Evolutionary conservation across 495 filamentous ascomycete genomes (phyloP).

Genomic region (Astrothelium macrocarpum): DNA sequence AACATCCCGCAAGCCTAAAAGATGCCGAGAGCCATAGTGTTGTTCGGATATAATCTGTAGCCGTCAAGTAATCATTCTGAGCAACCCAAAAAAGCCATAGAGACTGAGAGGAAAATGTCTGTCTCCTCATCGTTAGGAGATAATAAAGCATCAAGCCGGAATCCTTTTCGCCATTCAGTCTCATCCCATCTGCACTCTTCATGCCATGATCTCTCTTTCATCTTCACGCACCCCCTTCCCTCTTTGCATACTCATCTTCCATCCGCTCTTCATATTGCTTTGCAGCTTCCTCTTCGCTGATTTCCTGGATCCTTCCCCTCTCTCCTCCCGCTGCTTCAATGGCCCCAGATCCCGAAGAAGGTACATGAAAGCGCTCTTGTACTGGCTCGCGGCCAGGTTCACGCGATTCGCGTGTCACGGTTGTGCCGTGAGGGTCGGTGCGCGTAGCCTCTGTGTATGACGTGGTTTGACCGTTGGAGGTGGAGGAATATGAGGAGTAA

Average conservation of each 20-base stretch:
- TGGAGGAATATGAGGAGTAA: neutral
- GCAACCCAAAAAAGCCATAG: neutral
- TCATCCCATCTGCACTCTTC: neutral
- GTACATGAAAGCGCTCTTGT: neutral
- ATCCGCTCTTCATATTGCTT: neutral
- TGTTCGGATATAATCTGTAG: too few relatives aligned
- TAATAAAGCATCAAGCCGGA: too few relatives aligned
- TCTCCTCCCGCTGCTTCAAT: neutral
- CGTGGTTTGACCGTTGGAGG: neutral
- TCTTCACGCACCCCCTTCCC: slow-evolving; percentile 6
- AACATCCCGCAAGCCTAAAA: too few relatives aligned
- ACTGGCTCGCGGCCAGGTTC: neutral
- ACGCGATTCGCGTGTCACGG: neutral
- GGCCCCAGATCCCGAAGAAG: neutral
- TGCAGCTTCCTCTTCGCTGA: neutral
- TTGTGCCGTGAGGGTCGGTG: neutral
- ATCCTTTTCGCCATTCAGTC: too few relatives aligned
- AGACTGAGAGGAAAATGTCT: too few relatives aligned
- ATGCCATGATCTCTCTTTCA: neutral
- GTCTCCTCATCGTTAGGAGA: too few relatives aligned
- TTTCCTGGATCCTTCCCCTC: neutral
- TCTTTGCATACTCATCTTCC: slow-evolving; percentile 11
- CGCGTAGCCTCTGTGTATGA: neutral
- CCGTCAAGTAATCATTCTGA: neutral
- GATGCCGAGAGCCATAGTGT: too few relatives aligned